phyloP scores from a whole-genome alignment of 2,329 filamentous ascomycete species.

The Hymenoscyphus albidus region DNA sequence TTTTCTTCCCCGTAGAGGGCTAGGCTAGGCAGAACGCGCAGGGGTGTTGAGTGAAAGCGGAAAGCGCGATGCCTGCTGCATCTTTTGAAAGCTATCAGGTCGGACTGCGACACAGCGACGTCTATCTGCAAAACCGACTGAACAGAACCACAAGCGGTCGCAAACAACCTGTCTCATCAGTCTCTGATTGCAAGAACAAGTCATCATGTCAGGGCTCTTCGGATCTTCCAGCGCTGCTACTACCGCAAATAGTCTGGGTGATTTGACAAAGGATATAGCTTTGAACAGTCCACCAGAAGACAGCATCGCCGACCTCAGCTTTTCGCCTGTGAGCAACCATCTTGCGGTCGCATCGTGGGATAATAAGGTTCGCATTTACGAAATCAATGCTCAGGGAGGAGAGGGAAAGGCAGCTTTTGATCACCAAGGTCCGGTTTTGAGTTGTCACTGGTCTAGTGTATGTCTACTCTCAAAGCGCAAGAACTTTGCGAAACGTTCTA shows the following conservation, averaged over 20 bases:
- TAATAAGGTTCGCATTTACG: slow-evolving; percentile 95
- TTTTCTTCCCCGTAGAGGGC: too few relatives aligned
- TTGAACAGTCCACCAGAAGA: slow-evolving; percentile 78
- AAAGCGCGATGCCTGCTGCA: background rate
- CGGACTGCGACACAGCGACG: background rate
- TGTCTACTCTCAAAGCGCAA: slow-evolving; percentile 29
- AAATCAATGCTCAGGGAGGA: slow-evolving; percentile 73
- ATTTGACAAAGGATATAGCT: slow-evolving; percentile 84
- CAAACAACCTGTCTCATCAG: background rate
- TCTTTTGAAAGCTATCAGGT: background rate
- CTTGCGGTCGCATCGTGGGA: slow-evolving; percentile 94
- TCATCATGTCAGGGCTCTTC: slow-evolving; percentile 61
- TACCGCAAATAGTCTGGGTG: slow-evolving; percentile 72
- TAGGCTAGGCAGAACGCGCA: background rate
- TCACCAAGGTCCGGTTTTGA: slow-evolving; percentile 80
- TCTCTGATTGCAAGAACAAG: background rate
- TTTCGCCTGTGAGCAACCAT: slow-evolving; percentile 74
- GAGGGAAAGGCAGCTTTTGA: slow-evolving; percentile 83
- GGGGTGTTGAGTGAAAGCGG: slow-evolving; percentile 12
- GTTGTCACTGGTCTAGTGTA: slow-evolving; percentile 85
- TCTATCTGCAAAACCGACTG: background rate
- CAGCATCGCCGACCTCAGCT: slow-evolving; percentile 81
- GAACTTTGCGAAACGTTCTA: slow-evolving; percentile 10
- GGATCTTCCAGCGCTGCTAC: slow-evolving; percentile 48
- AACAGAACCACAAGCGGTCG: background rate